A percentile compares a stretch with the other conserved stretches of the same genome.
These are phyloP conservation scores for Hypoxylon sp. DNA, from an alignment of 2,329 filamentous ascomycete species.

Conservation along the genomic window DNA sequence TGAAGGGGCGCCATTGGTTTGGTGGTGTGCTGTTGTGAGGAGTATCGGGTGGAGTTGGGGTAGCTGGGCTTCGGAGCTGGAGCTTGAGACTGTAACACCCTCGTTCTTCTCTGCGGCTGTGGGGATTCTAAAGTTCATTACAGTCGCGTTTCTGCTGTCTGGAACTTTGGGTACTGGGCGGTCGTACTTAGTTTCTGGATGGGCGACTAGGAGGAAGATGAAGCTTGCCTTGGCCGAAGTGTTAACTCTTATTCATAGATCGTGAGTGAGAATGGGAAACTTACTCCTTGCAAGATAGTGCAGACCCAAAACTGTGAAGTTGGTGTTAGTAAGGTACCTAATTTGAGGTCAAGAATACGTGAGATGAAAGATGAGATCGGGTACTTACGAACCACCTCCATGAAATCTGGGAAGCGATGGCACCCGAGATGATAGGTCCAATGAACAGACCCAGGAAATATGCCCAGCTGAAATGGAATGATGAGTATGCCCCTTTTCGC, in stretches of 20 bases:
- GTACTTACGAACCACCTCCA: constrained; percentile 55
- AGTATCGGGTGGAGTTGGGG: constrained; percentile 29
- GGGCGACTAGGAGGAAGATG: constrained; percentile 48
- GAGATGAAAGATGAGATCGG: neutral
- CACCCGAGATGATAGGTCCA: constrained; percentile 55
- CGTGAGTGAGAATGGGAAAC: neutral
- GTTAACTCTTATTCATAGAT: constrained; percentile 18
- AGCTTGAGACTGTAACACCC: constrained; percentile 18
- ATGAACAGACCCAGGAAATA: constrained; percentile 56
- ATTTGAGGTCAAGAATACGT: neutral
- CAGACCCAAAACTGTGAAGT: constrained; percentile 54
- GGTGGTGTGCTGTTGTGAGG: constrained; percentile 32
- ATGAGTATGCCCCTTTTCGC: constrained; percentile 7
- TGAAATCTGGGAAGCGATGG: constrained; percentile 50
- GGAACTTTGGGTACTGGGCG: constrained; percentile 36
- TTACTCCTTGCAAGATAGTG: constrained; percentile 52
- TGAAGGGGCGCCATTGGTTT: constrained; percentile 43
- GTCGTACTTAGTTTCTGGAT: constrained; percentile 53
- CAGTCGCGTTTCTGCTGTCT: constrained; percentile 2
- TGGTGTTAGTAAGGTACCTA: constrained; percentile 3
- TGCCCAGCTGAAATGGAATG: constrained; percentile 44
- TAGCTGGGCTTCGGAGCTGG: constrained; percentile 29
- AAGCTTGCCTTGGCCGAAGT: constrained; percentile 45
- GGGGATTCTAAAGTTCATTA: constrained; percentile 5
- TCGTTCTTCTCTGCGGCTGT: constrained; percentile 5